Base-by-base conservation (phyloP, 176 grass and related monocot genomes). In the Avena atlantica region DNA sequence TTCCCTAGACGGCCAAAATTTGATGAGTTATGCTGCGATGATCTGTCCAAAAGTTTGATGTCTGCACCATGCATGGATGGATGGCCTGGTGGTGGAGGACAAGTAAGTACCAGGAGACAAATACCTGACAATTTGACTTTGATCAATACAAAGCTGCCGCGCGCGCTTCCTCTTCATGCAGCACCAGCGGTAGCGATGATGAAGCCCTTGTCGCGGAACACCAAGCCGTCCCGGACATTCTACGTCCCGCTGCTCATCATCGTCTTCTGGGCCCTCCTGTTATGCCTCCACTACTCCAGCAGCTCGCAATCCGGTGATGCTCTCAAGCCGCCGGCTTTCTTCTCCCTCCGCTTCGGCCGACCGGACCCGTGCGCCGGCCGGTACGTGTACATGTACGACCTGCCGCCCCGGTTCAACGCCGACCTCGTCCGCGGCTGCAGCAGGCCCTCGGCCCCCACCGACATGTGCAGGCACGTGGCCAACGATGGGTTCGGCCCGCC, bases 381-480 rank as follows among this genome's bases (percentile, higher is more conserved):
- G 82, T 86, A 80, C 63, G 77, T 90, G 25, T 93, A 93, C 74
- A 87, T 93, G 78, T 89, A 93, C 74, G 78, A 93, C 76, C 88
- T 93, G 20, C 91, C 88, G 60, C 36, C 88, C 3, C 81, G 82
- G 19, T 93, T 93, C 85, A 93, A 93, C 83, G 72, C 34, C 19
- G 92, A 93, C 83, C 81, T 93, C 49, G 16, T 76, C 56, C 81
- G 21, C 76, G 23, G 86, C 67, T 93, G 92, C 79, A 12, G 67
- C 2, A 56, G 63, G n/a, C n/a, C 76, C 56, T 69, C 75, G 16
- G 0, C 10, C 12, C 72, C 88, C 69, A 84, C 19, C 2, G 76
- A 92, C 82, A 76, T 90, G 85, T 94, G 92, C 85, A 81, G 53
- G 64, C 81, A 71, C 82, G 31, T 85, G 16, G 80, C 27, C 16